Evolutionary conservation across 1,139 yeast genomes (phyloP), one percentile per base, ranked within the genome.

Genomic region (Casaregolazyma lundiana): DNA sequence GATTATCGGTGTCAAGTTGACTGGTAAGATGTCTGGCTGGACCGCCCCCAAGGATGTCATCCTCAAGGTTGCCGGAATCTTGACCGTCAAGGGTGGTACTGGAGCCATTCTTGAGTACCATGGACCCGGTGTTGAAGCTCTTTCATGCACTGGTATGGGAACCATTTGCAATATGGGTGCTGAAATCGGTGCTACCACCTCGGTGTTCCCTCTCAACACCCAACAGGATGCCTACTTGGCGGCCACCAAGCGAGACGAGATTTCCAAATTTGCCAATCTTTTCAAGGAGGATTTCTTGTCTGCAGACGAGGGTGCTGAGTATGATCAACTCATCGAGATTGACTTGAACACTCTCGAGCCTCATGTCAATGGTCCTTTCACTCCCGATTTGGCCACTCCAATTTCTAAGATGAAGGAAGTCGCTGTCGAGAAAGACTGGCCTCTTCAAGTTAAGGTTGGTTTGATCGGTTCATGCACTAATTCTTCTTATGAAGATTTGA

Each of bases 111-210:
- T 92, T 44, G 98, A 92, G 69, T 92, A 92, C 71, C 88, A 87
- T 60, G 98, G 98, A 53, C 89, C 83, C 50, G 98, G 98, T 68
- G 96, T 90, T 17, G 69, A 80, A 54, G 69, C 82, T 32, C 76
- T 92, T 53, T 84, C 95, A 26, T 88, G 96, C 71, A 92, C 98
- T 16, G 98, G 98, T 71, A 92, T 92, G 98, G 98, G 95, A 45
- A 92, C 98, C 49, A 90, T 92, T 61, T 90, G 97, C 76, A 92
- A 92, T 69, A 92, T 92, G 98, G 98, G 98, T 63, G 98, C 98
- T 47, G 98, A 92, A 70, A 87, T 92, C 52, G 98, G 98, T 65
- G 97, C 97, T 32, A 92, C 98, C 29, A 92, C 98, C 35, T 89
- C 97, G 8, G 78, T 90, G 46, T 92, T 92, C 87, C 98, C 98